A percentile compares a stretch with the other conserved stretches of the same genome.
phyloP scores from a whole-genome alignment of 306 rosid species.

The Corylus avellana region DNA sequence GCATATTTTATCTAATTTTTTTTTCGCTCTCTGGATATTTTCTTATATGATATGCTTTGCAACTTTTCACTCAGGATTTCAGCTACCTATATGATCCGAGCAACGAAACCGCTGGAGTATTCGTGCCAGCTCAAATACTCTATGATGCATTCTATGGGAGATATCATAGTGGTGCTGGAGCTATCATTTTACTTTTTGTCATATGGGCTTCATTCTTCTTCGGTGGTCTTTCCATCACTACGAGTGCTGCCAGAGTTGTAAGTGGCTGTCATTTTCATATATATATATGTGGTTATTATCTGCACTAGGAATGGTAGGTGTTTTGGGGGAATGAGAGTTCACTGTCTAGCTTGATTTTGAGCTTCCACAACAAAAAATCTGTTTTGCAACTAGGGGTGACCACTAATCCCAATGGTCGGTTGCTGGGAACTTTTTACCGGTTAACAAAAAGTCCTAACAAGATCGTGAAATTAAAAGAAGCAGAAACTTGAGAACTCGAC shows the following conservation, averaged over 20 bases:
- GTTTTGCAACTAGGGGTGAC: neutral
- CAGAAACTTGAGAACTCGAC: no score
- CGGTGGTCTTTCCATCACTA: conserved; percentile 84
- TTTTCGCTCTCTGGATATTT: neutral
- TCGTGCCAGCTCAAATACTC: conserved; percentile 86
- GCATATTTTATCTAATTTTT: neutral
- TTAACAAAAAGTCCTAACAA: no score
- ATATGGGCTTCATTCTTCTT: conserved; percentile 93
- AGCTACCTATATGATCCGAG: conserved; percentile 56
- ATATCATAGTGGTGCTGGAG: conserved; percentile 66
- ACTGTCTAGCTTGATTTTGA: neutral
- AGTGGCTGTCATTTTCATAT: conserved; percentile 6
- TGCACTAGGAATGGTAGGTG: neutral
- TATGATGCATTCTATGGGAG: conserved; percentile 91
- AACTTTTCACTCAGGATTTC: conserved; percentile 50
- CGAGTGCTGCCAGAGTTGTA: conserved; percentile 92
- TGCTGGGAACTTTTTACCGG: no score
- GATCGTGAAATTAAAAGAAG: no score
- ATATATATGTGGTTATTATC: neutral
- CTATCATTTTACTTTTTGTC: conserved; percentile 59
- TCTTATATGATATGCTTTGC: conserved; percentile 15
- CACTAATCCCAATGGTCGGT: neutral
- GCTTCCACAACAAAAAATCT: neutral
- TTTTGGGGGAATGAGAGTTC: neutral
- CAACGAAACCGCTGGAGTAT: conserved; percentile 79